Evolutionary conservation across 768 basidiomycete genomes (phyloP), one percentile per base, ranked within the genome.

Genomic region (Clitopilus passeckerianus): DNA sequence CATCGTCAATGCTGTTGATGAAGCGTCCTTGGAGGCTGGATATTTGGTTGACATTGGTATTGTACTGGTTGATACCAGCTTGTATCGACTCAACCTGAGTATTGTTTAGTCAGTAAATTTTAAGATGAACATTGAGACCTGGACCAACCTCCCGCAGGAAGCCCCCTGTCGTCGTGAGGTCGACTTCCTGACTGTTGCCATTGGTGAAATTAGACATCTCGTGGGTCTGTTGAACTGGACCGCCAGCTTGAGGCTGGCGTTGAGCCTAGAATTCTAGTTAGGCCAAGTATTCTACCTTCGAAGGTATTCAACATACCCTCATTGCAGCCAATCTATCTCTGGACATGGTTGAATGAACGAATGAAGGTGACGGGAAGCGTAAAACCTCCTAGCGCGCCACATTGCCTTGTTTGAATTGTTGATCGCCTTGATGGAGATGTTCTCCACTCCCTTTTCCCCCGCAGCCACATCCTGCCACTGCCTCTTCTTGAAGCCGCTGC

Each of bases 1-100:
- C 66, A n/a, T 71, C 71, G 41, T 70, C 72, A 27, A 77, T 68
- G 18, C 71, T 69, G 60, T 72, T 72, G 10, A 80, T 59, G n/a
- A 73, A 68, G 41, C 75, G 79, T 15, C 65, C 59, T 55, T 79
- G 76, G 50, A 78, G 67, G 6, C 68, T 65, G 10, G 75, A 64
- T 30, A 82, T 75, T 53, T 70, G 70, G 33, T 67, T 62, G 50
- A 82, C 67, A 63, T 77, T 77, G 27, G 65, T 66, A 59, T 72
- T 74, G 44, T 78, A 65, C n/a, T 66, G 69, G 34, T 73, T 70
- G 16, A 82, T 76, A 34, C 69, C 68, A 57, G 74, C 70, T 64
- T 80, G 77, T 35, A 81, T 73, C 16, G 75, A 73, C 22, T 74
- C 62, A 30, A 74, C 74, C 79, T 82, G 53, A n/a, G 18, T 10